Conservation (phyloP, 495 filamentous ascomycete species). For the Neurospora terricola region DNA sequence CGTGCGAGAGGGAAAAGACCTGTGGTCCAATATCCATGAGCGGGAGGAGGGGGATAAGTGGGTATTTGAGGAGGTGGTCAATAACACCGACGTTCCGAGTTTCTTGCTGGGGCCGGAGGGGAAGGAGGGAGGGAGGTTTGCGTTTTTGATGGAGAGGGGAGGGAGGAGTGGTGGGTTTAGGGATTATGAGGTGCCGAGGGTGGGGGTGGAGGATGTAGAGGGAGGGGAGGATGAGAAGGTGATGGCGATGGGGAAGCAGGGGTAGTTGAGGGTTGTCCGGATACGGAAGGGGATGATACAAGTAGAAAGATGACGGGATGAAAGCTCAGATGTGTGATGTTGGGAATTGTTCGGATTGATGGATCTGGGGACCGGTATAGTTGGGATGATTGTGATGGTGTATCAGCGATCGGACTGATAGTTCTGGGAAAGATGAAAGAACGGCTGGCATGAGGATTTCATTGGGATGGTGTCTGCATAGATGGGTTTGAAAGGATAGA, state of each 20-base stretch:
- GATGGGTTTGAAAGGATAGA: not conserved
- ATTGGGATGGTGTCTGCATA: not conserved
- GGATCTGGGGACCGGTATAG: not conserved
- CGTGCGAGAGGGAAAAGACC: constrained; percentile 38
- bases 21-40: constrained; percentile 28
- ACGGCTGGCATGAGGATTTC: not conserved
- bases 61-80: constrained; percentile 35
- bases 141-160: constrained; percentile 29
- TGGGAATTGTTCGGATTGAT: not conserved
- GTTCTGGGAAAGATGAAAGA: too few relatives aligned
- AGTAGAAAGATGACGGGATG: constrained; percentile 1
- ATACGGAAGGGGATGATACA: too few relatives aligned
- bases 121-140: constrained; percentile 20
- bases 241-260: not conserved
- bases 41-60: constrained; percentile 20
- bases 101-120: constrained; percentile 18
- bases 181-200: constrained; percentile 17
- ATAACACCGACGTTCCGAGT: constrained; percentile 33
- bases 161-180: constrained; percentile 29
- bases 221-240: not conserved
- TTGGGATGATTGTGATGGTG: not conserved
- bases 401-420: not conserved
- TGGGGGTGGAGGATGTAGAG: not conserved
- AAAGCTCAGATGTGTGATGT: not conserved
- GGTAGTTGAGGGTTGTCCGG: too few relatives aligned